A percentile compares a stretch with the other conserved stretches of the same genome.
phyloP scores from a whole-genome alignment of 2,329 filamentous ascomycete species.

The Neofusicoccum kwambonambiense region DNA sequence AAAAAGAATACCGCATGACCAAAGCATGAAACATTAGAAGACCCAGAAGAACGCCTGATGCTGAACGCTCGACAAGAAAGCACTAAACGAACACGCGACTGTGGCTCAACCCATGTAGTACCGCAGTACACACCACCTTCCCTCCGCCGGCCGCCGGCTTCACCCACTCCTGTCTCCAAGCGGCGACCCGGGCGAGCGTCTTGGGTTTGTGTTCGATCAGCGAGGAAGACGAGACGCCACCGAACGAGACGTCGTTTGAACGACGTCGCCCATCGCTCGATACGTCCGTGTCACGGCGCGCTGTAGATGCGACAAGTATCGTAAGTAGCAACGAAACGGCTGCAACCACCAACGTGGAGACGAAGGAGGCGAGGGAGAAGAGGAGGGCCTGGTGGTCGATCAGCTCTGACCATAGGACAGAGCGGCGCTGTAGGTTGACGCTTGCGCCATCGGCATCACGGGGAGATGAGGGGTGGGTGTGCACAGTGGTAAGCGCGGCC shows the following conservation, averaged over 20 bases:
- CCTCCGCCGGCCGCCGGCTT: neutral
- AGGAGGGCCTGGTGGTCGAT: neutral
- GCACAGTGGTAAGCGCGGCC: neutral
- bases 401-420: too few relatives aligned
- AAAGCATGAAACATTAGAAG: neutral
- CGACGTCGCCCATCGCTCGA: neutral
- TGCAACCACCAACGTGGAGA: neutral
- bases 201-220: neutral
- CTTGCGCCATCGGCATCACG: neutral
- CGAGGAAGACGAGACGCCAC: neutral
- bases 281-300: neutral
- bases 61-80: neutral
- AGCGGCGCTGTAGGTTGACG: neutral
- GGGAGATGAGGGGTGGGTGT: neutral
- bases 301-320: neutral
- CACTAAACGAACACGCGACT: conserved; percentile 3
- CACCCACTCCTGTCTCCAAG: neutral
- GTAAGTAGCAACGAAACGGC: neutral
- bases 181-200: too few relatives aligned
- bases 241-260: neutral
- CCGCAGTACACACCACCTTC: neutral
- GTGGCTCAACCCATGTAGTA: neutral
- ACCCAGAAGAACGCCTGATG: neutral
- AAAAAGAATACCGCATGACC: neutral
- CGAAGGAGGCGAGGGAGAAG: neutral